Conservation (phyloP, 2,329 filamentous ascomycete genomes). For the Aaosphaeria pasadenensis region DNA sequence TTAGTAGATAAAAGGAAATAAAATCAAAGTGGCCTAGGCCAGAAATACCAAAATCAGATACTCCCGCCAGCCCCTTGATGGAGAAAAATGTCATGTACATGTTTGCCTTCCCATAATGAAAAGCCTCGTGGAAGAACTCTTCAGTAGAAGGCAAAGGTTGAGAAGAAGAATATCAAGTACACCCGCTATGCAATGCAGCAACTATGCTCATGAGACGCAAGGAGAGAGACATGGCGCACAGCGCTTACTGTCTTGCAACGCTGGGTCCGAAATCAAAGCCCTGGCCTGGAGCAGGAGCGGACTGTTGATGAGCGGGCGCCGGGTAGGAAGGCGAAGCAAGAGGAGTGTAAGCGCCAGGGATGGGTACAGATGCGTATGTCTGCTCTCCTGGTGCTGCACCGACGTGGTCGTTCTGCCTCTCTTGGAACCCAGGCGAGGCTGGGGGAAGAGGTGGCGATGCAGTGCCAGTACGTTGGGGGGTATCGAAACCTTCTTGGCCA, state of each 20-base stretch:
- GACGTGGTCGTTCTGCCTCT: conserved; percentile 61
- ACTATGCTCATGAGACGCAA: neutral
- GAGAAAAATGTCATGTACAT: conserved; percentile 21
- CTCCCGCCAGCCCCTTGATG: neutral
- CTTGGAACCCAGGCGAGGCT: conserved; percentile 35
- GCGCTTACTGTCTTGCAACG: conserved; percentile 12
- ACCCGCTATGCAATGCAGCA: neutral
- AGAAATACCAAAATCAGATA: neutral
- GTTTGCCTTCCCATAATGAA: conserved; percentile 6
- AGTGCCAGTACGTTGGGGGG: conserved; percentile 32
- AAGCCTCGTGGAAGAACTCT: neutral
- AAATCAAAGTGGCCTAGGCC: conserved; percentile 8
- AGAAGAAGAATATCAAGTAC: neutral
- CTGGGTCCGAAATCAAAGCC: conserved; percentile 40
- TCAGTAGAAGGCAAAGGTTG: neutral
- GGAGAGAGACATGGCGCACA: neutral
- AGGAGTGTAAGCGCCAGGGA: conserved; percentile 75
- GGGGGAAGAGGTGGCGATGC: conserved; percentile 40
- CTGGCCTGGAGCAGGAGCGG: conserved; percentile 1
- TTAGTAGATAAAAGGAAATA: conserved; percentile 1
- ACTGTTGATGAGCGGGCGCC: conserved; percentile 8
- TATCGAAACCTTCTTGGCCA: conserved; percentile 60
- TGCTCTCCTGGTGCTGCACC: conserved; percentile 75
- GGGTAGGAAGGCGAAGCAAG: conserved; percentile 43
- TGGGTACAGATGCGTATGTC: conserved; percentile 81